Percentiles rank a stretch among this genome's conserved stretches.
Conservation (phyloP, 495 filamentous ascomycete genomes). For the Aspergillus egyptiacus region DNA sequence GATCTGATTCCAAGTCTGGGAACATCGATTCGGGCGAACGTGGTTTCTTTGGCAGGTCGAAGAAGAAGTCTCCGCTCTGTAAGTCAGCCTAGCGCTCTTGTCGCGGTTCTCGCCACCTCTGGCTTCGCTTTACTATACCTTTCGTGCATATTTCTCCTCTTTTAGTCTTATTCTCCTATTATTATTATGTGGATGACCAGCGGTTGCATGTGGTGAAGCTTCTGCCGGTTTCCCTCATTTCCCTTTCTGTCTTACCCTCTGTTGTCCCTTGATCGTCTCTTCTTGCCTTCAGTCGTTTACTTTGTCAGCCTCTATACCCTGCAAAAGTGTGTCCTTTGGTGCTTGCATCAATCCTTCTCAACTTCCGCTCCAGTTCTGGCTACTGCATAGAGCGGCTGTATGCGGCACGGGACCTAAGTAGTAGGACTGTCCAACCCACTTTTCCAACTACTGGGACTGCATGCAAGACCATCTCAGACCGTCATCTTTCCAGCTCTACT, state of each 20-base stretch:
- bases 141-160: conserved; percentile 9
- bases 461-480: conserved; percentile 16
- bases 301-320: too few relatives aligned
- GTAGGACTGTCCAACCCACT: conserved; percentile 4
- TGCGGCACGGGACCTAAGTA: conserved; percentile 12
- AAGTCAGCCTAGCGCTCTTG: conserved; percentile 25
- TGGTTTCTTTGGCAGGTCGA: conserved; percentile 37
- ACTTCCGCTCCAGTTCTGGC: neutral
- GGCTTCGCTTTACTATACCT: conserved; percentile 1
- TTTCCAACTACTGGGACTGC: neutral
- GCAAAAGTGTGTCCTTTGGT: too few relatives aligned
- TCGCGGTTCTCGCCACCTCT: conserved; percentile 14
- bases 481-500: conserved; percentile 1
- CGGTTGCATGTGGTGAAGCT: conserved; percentile 7
- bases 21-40: conserved; percentile 32
- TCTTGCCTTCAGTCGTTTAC: conserved; percentile 6
- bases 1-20: conserved; percentile 40
- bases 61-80: conserved; percentile 35
- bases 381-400: too few relatives aligned
- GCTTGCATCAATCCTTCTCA: too few relatives aligned
- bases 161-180: conserved; percentile 11
- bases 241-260: neutral
- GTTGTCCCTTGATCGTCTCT: neutral
- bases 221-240: neutral
- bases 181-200: conserved; percentile 7